Percentiles rank a stretch among this genome's conserved stretches.
phyloP scores from a whole-genome alignment of 1,284 basidiomycete genomes.

The Serendipita sp. region DNA sequence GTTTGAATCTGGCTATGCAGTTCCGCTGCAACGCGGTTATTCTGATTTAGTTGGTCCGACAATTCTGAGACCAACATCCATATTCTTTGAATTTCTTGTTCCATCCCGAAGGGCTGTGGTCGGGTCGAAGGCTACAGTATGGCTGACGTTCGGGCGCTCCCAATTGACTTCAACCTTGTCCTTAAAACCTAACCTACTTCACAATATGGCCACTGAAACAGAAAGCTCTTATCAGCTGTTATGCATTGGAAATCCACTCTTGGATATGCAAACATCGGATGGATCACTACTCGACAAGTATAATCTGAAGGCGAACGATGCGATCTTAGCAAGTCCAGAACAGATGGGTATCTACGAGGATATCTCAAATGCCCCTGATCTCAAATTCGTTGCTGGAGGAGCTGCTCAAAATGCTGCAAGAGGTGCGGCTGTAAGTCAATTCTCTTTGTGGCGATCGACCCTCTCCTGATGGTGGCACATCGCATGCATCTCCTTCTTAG shows the following conservation, averaged over 20 bases:
- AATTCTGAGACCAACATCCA: slow-evolving; percentile 5
- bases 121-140: neutral
- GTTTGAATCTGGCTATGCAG: neutral
- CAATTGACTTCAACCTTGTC: neutral
- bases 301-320: slow-evolving; percentile 86
- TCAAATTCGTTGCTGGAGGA: slow-evolving; percentile 92
- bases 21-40: slow-evolving; percentile 5
- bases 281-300: slow-evolving; percentile 84
- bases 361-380: slow-evolving; percentile 60
- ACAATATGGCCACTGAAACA: neutral
- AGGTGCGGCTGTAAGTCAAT: slow-evolving; percentile 72
- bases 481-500: slow-evolving; percentile 27
- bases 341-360: slow-evolving; percentile 84
- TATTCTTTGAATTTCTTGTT: slow-evolving; percentile 6
- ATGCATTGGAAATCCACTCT: slow-evolving; percentile 78
- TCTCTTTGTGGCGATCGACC: neutral
- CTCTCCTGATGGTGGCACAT: slow-evolving; percentile 4
- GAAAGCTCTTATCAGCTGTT: slow-evolving; percentile 40
- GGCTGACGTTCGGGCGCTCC: neutral
- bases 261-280: slow-evolving; percentile 77
- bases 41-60: slow-evolving; percentile 1
- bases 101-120: neutral
- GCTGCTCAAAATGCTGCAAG: slow-evolving; percentile 95
- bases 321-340: slow-evolving; percentile 86
- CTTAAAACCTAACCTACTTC: too few relatives aligned